A percentile compares a stretch with the other conserved stretches of the same genome.
Evolutionary conservation across 495 filamentous ascomycete species (phyloP).

Genomic region (Aspergillus affinis): DNA sequence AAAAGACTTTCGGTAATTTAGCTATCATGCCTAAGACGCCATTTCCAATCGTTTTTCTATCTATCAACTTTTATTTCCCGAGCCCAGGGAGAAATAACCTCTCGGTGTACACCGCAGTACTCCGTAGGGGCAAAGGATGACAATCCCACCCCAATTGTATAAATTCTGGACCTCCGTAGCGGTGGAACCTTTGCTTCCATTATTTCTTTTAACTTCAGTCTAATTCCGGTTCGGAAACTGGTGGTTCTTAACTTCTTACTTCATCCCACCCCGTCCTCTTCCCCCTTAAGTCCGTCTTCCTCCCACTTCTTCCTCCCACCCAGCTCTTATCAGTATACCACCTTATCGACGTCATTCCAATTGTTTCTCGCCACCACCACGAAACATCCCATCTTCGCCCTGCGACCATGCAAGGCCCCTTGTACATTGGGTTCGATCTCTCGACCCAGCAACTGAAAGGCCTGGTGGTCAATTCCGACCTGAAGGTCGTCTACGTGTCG

Average conservation of each 20-base stretch:
- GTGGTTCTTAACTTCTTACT: constrained; percentile 1
- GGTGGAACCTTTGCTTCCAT: background rate
- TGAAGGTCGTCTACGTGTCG: constrained; percentile 44
- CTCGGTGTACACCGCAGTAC: background rate
- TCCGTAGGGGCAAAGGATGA: too few species aligned
- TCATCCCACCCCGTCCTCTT: background rate
- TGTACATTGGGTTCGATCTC: constrained; percentile 93
- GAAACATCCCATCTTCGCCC: background rate
- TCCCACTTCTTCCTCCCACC: background rate
- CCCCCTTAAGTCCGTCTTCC: constrained; percentile 6
- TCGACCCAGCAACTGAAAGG: constrained; percentile 96
- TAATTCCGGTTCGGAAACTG: background rate
- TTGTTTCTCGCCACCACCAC: constrained; percentile 1
- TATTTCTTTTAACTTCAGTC: background rate
- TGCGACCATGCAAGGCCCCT: constrained; percentile 52
- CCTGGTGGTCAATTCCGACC: constrained; percentile 73
- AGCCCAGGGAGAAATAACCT: background rate
- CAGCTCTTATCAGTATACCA: background rate
- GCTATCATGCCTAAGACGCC: background rate
- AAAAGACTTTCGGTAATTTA: constrained; percentile 1
- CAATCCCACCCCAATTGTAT: too few species aligned
- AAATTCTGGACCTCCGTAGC: too few species aligned
- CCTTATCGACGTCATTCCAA: constrained; percentile 8
- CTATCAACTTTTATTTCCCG: background rate
- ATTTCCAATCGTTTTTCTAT: background rate